Percentiles rank a stretch among this genome's conserved stretches.
These are phyloP conservation scores for Citrus sp. DNA, from an alignment of 345 rosid species.

Conservation along the genomic window DNA sequence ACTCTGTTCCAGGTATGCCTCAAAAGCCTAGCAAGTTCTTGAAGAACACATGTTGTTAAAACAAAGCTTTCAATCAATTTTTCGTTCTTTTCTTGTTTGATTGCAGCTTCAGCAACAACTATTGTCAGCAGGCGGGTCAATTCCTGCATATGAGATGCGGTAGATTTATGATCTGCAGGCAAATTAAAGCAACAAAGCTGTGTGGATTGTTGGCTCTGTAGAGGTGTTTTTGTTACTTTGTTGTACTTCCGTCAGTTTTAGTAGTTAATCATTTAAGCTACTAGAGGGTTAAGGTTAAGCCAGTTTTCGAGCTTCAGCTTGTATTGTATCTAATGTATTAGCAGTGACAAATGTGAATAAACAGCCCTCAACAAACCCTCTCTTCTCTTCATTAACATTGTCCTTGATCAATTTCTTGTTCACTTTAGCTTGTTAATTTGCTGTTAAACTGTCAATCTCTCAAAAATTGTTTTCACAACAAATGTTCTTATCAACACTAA, in stretches of 20 bases:
- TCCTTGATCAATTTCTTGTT: background rate
- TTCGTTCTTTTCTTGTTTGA: background rate
- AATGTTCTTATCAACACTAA: background rate
- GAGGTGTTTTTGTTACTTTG: background rate
- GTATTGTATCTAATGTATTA: slow-evolving; percentile 17
- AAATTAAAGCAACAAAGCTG: background rate
- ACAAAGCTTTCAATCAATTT: background rate
- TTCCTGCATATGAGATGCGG: slow-evolving; percentile 25
- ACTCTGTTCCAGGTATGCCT: slow-evolving; percentile 47
- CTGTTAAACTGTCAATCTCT: background rate
- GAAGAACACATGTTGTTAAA: background rate
- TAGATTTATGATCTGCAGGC: background rate
- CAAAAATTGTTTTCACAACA: background rate
- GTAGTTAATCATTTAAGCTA: slow-evolving; percentile 11
- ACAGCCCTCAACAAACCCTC: slow-evolving; percentile 14
- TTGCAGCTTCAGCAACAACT: slow-evolving; percentile 57
- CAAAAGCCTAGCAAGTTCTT: background rate
- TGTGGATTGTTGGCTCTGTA: slow-evolving; percentile 14
- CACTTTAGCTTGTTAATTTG: background rate
- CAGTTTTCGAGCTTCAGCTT: slow-evolving; percentile 24
- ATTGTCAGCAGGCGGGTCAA: slow-evolving; percentile 44
- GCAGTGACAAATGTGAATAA: slow-evolving; percentile 34
- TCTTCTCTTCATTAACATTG: background rate
- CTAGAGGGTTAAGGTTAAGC: slow-evolving; percentile 1
- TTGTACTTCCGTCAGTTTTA: background rate